Conservation (phyloP, 1,284 basidiomycete genomes). For the Cryptococcus sp. region DNA sequence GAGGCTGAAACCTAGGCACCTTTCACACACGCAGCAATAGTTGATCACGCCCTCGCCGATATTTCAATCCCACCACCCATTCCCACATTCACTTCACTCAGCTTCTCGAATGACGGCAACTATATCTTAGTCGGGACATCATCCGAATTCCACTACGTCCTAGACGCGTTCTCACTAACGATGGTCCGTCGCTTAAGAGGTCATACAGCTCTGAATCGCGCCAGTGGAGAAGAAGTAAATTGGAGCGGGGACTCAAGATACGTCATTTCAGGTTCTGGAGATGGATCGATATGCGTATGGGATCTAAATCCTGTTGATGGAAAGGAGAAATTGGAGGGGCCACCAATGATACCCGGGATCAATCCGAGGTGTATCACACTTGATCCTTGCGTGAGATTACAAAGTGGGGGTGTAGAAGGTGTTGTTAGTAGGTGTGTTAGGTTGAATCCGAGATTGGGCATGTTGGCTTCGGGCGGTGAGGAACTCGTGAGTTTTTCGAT, state of each 20-base stretch:
- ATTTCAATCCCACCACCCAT: slow-evolving; percentile 78
- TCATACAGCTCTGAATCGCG: slow-evolving; percentile 69
- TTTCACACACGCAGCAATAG: slow-evolving; percentile 70
- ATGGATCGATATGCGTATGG: slow-evolving; percentile 77
- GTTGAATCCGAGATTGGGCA: slow-evolving; percentile 82
- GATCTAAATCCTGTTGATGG: slow-evolving; percentile 53
- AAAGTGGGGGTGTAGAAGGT: background rate
- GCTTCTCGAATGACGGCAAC: slow-evolving; percentile 85
- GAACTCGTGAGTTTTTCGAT: slow-evolving; percentile 63
- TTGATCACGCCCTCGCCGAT: slow-evolving; percentile 68
- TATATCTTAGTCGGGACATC: slow-evolving; percentile 90
- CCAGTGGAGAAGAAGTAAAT: slow-evolving; percentile 68
- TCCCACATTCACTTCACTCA: slow-evolving; percentile 84
- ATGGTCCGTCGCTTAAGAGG: slow-evolving; percentile 79
- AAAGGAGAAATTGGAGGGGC: slow-evolving; percentile 5
- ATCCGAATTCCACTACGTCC: slow-evolving; percentile 83
- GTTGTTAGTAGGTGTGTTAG: slow-evolving; percentile 70
- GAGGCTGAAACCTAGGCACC: slow-evolving; percentile 57
- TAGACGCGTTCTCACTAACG: slow-evolving; percentile 81
- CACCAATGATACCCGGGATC: background rate
- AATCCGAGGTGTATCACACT: slow-evolving; percentile 1
- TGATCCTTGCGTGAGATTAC: slow-evolving; percentile 4
- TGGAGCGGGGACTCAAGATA: slow-evolving; percentile 92
- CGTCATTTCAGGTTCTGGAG: slow-evolving; percentile 66
- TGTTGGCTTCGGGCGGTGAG: slow-evolving; percentile 79